Evolutionary conservation across 2,329 filamentous ascomycete species (phyloP), one percentile per base, ranked within the genome.

Genomic region (Trichoderma sp.): DNA sequence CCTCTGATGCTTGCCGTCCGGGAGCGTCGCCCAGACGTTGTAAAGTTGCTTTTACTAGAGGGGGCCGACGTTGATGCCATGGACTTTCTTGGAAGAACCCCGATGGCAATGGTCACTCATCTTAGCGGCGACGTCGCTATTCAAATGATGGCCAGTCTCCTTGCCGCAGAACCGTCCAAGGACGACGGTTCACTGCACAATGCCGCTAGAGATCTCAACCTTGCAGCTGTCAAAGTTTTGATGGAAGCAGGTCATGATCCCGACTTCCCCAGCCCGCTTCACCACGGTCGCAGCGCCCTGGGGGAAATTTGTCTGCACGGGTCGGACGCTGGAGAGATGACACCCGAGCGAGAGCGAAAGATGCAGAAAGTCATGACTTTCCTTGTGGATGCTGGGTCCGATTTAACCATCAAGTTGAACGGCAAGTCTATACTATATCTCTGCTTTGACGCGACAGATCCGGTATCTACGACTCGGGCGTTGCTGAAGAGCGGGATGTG

Each of bases 171-270:
- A 22, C 85, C 87, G 1, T 82, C 84, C 2, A 82, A 80, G 50
- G 87, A 91, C 67, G 89, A 92, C 68, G 88, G 89, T 0, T 90
- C 87, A 1, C 79, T 92, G 3, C 89, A 91, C 72, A 88, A 90
- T 69, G 87, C 88, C 4, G 85, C 88, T 0, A 81, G 86, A 13
- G 83, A 85, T 56, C 80, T 91, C 22, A 87, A 90, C 70, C 70
- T 88, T 0, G 77, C 83, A 13, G 84, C 84, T 1, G 84, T 89
- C 69, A 80, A 82, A 59, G 79, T 87, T 2, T 79, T 92, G 2
- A 77, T 90, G 5, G 80, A 88, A 54, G 79, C 85, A 69, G 86
- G 84, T 2, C 89, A 91, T 68, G 85, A 89, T 17, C 82, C 87
- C 0, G 88, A 90, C 72, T 90, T 89, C 66, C 88, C 89, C 0